Percentiles rank a stretch among this genome's conserved stretches.
These are phyloP conservation scores for Epichloe brachyelytri DNA, from an alignment of 2,329 filamentous ascomycete species.

Conservation along the genomic window DNA sequence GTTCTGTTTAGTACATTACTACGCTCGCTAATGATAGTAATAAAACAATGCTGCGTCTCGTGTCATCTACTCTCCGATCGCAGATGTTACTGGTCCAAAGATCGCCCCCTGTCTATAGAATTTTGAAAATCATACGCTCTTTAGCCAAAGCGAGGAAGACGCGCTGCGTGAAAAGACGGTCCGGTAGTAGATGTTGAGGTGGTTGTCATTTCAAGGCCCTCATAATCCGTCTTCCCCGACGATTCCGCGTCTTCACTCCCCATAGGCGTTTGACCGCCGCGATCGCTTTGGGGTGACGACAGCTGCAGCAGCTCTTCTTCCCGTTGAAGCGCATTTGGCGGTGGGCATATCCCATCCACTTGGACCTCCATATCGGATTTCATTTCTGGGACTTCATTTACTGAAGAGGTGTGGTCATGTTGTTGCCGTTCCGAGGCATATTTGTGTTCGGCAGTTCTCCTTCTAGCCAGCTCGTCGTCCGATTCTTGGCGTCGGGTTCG, in stretches of 20 bases:
- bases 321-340: constrained; percentile 5
- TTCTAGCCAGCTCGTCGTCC: constrained; percentile 36
- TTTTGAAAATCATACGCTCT: no score
- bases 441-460: constrained; percentile 37
- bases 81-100: no score
- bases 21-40: constrained; percentile 2
- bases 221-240: background rate
- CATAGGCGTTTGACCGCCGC: background rate
- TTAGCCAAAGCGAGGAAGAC: constrained; percentile 42
- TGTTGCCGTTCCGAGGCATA: constrained; percentile 39
- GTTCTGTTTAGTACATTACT: background rate
- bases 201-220: background rate
- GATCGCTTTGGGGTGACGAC: background rate
- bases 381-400: constrained; percentile 7
- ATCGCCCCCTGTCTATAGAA: no score
- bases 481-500: constrained; percentile 38
- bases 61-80: background rate
- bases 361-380: constrained; percentile 15
- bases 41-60: background rate
- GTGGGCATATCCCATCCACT: constrained; percentile 17
- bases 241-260: background rate
- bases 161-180: constrained; percentile 42
- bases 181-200: background rate
- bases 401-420: constrained; percentile 6
- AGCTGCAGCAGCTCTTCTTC: background rate